Conservation (phyloP, 345 rosid genomes). For the Pseudoturritis turrita region DNA sequence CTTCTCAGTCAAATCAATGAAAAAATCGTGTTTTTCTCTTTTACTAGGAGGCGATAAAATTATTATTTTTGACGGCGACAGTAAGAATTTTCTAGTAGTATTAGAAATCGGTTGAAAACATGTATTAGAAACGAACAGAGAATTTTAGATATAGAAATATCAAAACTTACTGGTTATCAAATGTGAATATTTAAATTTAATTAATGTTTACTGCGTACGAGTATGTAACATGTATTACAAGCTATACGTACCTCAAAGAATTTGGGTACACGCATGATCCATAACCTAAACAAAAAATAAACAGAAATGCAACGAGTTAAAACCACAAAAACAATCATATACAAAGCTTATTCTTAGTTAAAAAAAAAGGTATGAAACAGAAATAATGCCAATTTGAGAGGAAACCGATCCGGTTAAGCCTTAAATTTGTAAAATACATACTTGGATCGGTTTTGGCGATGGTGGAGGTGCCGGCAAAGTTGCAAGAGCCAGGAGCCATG, state of each 20-base stretch:
- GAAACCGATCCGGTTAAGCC: not conserved
- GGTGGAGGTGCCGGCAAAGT: conserved; percentile 73
- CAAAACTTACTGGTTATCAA: not conserved
- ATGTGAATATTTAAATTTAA: not conserved
- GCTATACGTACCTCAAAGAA: conserved; percentile 45
- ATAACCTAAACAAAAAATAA: conserved; percentile 45
- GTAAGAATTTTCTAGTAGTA: not conserved
- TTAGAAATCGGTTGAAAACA: not conserved
- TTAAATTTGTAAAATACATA: conserved; percentile 9
- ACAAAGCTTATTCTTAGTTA: not conserved
- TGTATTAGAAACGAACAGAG: not conserved
- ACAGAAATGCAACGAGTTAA: not conserved
- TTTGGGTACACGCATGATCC: conserved; percentile 82
- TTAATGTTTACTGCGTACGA: not conserved
- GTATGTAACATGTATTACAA: not conserved
- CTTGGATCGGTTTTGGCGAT: conserved; percentile 73
- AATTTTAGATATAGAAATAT: not conserved
- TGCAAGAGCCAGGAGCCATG: conserved; percentile 79
- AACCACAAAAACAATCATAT: not conserved
- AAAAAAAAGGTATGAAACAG: not conserved
- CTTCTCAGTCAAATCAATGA: conserved; percentile 6
- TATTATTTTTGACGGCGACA: not conserved
- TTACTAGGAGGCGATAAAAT: not conserved
- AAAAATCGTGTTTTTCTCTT: not conserved
- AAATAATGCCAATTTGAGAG: not conserved